These are phyloP conservation scores for Metarhizium robertsii DNA, from an alignment of 2,329 filamentous ascomycete species.

Conservation along the genomic window DNA sequence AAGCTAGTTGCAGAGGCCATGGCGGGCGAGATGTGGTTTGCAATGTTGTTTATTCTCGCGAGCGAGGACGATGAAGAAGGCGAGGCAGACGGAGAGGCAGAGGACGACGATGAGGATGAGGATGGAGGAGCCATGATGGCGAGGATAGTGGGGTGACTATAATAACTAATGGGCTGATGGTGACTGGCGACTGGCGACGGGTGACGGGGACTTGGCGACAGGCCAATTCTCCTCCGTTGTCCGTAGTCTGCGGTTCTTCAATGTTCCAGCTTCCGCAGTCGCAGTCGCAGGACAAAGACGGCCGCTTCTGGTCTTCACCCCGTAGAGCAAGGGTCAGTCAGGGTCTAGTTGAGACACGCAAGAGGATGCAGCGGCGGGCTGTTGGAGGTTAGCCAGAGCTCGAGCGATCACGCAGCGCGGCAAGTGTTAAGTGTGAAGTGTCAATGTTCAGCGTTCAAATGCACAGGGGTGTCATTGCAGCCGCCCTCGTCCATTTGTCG, in stretches of 20 bases:
- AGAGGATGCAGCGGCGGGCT: neutral
- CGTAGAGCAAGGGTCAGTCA: neutral
- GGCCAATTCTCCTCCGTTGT: neutral
- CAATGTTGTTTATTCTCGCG: slow-evolving; percentile 51
- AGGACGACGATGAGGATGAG: slow-evolving; percentile 29
- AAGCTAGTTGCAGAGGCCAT: slow-evolving; percentile 53
- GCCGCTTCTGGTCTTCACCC: neutral
- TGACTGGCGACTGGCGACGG: neutral
- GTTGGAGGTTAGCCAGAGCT: neutral
- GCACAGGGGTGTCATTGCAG: no score
- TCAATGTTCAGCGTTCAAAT: no score
- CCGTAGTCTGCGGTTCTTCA: no score
- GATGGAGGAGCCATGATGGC: slow-evolving; percentile 11
- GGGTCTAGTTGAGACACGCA: no score
- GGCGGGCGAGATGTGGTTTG: slow-evolving; percentile 59
- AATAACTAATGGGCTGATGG: slow-evolving; percentile 1
- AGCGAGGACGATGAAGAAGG: slow-evolving; percentile 36
- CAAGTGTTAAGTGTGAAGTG: neutral
- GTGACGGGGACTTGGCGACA: neutral
- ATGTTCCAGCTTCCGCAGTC: no score
- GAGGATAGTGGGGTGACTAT: neutral
- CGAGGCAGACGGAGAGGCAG: slow-evolving; percentile 26
- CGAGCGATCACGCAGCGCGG: neutral
- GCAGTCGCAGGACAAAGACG: neutral
- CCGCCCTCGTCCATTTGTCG: no score